These are phyloP conservation scores for Quercus glauca DNA, from an alignment of 306 rosid species.

Conservation along the genomic window DNA sequence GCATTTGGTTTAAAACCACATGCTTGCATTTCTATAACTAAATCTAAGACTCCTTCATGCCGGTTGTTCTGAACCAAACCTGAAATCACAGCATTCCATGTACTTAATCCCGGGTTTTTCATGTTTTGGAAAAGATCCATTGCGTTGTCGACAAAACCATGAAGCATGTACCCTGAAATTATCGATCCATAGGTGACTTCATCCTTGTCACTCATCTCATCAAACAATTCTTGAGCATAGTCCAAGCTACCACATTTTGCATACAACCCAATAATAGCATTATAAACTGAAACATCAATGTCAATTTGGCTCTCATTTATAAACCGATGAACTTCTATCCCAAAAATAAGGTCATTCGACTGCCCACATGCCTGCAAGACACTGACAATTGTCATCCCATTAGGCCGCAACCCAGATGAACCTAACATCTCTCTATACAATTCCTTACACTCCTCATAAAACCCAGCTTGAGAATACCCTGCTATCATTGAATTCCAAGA, in stretches of 20 bases:
- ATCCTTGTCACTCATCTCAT: slow-evolving; percentile 66
- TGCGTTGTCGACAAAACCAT: slow-evolving; percentile 66
- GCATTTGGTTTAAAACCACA: slow-evolving; percentile 60
- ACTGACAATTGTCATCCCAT: slow-evolving; percentile 55
- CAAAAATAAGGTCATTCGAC: slow-evolving; percentile 60
- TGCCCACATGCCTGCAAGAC: slow-evolving; percentile 91
- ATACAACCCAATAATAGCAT: slow-evolving; percentile 72
- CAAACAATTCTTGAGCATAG: slow-evolving; percentile 64
- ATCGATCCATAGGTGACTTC: slow-evolving; percentile 65
- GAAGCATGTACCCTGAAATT: slow-evolving; percentile 71
- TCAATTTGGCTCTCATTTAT: slow-evolving; percentile 44
- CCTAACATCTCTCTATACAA: slow-evolving; percentile 53
- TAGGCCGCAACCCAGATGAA: slow-evolving; percentile 37
- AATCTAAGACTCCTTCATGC: slow-evolving; percentile 41
- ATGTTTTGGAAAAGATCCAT: slow-evolving; percentile 49
- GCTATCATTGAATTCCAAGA: slow-evolving; percentile 91
- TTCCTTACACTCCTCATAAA: slow-evolving; percentile 60
- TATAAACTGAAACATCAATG: slow-evolving; percentile 53
- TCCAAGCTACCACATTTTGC: slow-evolving; percentile 83
- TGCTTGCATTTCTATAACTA: slow-evolving; percentile 56
- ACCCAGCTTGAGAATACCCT: slow-evolving; percentile 76
- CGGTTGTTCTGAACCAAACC: slow-evolving; percentile 75
- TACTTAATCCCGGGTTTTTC: slow-evolving; percentile 41
- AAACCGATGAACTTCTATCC: slow-evolving; percentile 61
- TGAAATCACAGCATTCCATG: slow-evolving; percentile 79